Evolutionary conservation across 2,329 filamentous ascomycete species (phyloP).

Genomic region (Cadophora sp.): DNA sequence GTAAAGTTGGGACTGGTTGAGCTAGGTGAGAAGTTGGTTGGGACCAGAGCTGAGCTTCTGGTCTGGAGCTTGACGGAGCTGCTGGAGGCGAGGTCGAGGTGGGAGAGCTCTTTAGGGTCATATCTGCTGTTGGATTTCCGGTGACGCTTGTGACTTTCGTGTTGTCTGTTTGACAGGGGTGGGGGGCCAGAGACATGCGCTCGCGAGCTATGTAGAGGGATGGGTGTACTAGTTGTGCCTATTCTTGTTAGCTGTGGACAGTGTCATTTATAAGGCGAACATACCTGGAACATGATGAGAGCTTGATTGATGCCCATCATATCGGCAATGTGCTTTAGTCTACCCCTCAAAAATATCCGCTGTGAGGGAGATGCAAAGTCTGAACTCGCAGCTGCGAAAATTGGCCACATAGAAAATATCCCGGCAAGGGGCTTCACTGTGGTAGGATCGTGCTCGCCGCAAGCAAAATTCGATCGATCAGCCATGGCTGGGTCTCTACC

Average conservation of each 20-base stretch:
- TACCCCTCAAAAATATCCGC: slow-evolving; percentile 33
- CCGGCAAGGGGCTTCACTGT: slow-evolving; percentile 33
- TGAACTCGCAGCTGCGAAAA: slow-evolving; percentile 35
- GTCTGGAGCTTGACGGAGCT: background rate
- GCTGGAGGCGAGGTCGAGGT: background rate
- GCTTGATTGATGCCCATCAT: slow-evolving; percentile 39
- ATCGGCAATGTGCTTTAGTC: slow-evolving; percentile 36
- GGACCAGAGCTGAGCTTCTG: slow-evolving; percentile 2
- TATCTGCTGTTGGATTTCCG: background rate
- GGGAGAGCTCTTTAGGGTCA: background rate
- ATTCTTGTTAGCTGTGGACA: background rate
- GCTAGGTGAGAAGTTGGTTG: background rate
- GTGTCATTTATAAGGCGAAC: background rate
- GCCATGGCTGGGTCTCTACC: slow-evolving; percentile 45
- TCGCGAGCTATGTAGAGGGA: slow-evolving; percentile 31
- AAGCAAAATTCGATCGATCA: slow-evolving; percentile 55
- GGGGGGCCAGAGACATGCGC: slow-evolving; percentile 15
- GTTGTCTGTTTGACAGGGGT: slow-evolving; percentile 17
- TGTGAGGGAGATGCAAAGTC: slow-evolving; percentile 37
- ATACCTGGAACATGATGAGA: slow-evolving; percentile 33
- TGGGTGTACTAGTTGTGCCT: slow-evolving; percentile 25
- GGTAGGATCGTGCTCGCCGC: slow-evolving; percentile 50
- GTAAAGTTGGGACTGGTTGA: background rate
- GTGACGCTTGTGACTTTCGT: background rate
- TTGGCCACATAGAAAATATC: slow-evolving; percentile 38